Evolutionary conservation across 768 basidiomycete species (phyloP), one percentile per base, ranked within the genome.

Genomic region (Tulasnella sp.): DNA sequence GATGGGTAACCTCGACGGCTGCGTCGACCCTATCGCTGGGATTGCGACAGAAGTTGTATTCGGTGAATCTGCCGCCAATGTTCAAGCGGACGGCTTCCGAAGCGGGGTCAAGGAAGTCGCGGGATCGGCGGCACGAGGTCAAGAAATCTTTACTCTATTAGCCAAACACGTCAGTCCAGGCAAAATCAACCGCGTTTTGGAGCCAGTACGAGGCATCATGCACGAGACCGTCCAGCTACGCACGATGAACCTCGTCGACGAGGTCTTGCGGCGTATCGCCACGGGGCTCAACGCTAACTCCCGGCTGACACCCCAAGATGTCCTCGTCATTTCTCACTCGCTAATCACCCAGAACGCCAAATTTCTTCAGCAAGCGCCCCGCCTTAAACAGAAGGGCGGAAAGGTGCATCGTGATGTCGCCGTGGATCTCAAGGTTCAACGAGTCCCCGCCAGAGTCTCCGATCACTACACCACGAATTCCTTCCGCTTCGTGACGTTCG

Each of bases 41-140:
- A 81, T 98, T 71, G 89, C 91, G 17, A 88, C 89, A 0, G 94
- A 93, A 77, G 96, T 98, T 67, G 86, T 98, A 68, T 98, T 98
- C 76, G 96, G 96, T 34, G 89, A 95, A 78, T 95, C 95, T 1
- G 92, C 91, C 16, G 92, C 91, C 79, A 93, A 98, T 76, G 89
- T 91, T 0, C 87, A 89, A 72, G 84, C 89, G 3, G 94, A 95
- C 76, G 95, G 90, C 32, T 98, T 96, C 87, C 93, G 89, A 81
- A 95, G 94, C 19, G 95, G 92, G 80, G 91, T 94, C 88, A 86
- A 91, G 26, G 96, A 99, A 81, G 96, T 95, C 35, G 85, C 88
- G 37, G 85, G 88, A 11, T 94, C 93, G 32, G 85, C 89, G 2
- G 87, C 92, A n/a, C 88, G 88, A 77, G 94, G 90, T 1, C 81